Evolutionary conservation across 1,139 yeast species (phyloP).

Genomic region (Hemisphaericaspora xylofermentans): DNA sequence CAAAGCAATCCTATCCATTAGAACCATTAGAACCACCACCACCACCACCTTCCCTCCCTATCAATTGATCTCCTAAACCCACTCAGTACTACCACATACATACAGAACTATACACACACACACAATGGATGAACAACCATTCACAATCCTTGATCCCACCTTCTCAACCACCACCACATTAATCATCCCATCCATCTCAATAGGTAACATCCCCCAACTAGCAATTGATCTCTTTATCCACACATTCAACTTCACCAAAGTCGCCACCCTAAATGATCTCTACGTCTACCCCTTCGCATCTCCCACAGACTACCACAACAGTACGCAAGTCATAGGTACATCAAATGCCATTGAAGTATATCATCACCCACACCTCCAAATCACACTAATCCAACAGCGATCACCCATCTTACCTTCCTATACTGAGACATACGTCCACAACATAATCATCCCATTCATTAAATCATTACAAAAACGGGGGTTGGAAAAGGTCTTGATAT

Average conservation of each 20-base stretch:
- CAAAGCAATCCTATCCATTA: too few species aligned
- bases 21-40: too few species aligned
- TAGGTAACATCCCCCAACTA: conserved; percentile 89
- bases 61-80: too few species aligned
- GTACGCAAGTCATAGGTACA: conserved; percentile 25
- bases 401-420: conserved; percentile 79
- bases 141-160: not conserved
- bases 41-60: too few species aligned
- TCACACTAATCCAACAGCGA: conserved; percentile 73
- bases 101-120: not conserved
- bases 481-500: conserved; percentile 52
- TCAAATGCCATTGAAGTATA: conserved; percentile 65
- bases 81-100: not conserved
- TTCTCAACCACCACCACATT: conserved; percentile 27
- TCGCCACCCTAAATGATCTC: conserved; percentile 56
- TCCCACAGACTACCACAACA: conserved; percentile 53
- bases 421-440: conserved; percentile 48
- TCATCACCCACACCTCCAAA: conserved; percentile 31
- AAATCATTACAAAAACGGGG: conserved; percentile 18
- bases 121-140: not conserved
- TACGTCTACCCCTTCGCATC: conserved; percentile 82
- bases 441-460: conserved; percentile 55
- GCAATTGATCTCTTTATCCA: conserved; percentile 72
- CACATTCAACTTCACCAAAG: conserved; percentile 50
- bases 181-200: conserved; percentile 75